These are phyloP conservation scores for Salix purpurea DNA, from an alignment of 345 rosid genomes.

Conservation along the genomic window DNA sequence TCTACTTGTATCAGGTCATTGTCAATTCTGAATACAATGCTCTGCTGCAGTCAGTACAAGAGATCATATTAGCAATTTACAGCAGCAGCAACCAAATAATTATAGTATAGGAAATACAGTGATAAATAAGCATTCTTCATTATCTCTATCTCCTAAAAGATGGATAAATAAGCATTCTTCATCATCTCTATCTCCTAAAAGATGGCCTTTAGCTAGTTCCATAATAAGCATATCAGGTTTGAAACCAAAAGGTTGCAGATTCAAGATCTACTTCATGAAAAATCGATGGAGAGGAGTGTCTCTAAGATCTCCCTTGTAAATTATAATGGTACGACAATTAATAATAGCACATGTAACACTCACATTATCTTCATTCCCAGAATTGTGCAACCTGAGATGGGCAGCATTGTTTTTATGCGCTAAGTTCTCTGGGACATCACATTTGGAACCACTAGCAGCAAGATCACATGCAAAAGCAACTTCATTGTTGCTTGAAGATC, in stretches of 20 bases:
- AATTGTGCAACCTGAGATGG: conserved; percentile 37
- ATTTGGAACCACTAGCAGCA: conserved; percentile 49
- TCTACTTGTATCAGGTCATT: conserved; percentile 39
- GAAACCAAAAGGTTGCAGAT: not conserved
- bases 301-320: too few species aligned
- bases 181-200: not conserved
- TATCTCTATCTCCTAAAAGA: not conserved
- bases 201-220: not conserved
- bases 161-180: not conserved
- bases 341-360: conserved; percentile 20
- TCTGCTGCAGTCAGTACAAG: conserved; percentile 44
- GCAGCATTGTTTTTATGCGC: conserved; percentile 28
- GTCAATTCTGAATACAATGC: conserved; percentile 52
- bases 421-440: conserved; percentile 40
- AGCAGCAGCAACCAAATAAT: not conserved
- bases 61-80: conserved; percentile 12
- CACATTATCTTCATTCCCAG: conserved; percentile 38
- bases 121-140: not conserved
- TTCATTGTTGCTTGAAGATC: conserved; percentile 36
- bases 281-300: too few species aligned
- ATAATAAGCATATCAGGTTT: not conserved
- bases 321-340: not conserved
- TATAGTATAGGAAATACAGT: not conserved
- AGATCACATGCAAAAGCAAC: conserved; percentile 30
- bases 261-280: not conserved